These are phyloP conservation scores for Oehlia diaphana DNA, from an alignment of 192 early-diverging fungal genomes.

Conservation along the genomic window DNA sequence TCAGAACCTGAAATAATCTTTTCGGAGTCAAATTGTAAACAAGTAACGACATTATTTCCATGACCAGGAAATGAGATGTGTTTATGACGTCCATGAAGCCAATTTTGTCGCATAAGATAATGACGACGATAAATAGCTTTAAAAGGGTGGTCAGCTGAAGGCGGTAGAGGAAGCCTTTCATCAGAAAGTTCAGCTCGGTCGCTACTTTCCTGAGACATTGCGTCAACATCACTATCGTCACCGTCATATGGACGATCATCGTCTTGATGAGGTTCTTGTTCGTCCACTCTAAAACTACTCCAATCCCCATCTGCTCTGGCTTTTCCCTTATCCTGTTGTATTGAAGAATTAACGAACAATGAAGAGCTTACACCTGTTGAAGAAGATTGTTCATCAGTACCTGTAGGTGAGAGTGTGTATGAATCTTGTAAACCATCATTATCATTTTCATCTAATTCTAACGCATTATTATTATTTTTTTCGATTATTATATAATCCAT, in stretches of 20 bases:
- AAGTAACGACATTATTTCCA: conserved; percentile 85
- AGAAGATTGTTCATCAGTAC: conserved; percentile 1
- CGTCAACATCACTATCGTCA: conserved; percentile 43
- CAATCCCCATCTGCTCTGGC: conserved; percentile 16
- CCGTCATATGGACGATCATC: conserved; percentile 42
- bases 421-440: conserved; percentile 6
- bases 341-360: not conserved
- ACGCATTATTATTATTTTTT: not conserved
- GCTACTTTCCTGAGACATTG: conserved; percentile 40
- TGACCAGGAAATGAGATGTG: conserved; percentile 84
- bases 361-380: conserved; percentile 1
- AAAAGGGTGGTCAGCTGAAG: conserved; percentile 58
- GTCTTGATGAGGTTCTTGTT: conserved; percentile 11
- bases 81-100: conserved; percentile 72
- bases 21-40: conserved; percentile 94
- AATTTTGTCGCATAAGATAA: conserved; percentile 81
- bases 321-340: conserved; percentile 24
- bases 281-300: not conserved
- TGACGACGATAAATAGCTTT: conserved; percentile 80
- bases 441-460: not conserved
- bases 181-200: conserved; percentile 31
- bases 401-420: conserved; percentile 1
- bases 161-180: conserved; percentile 41
- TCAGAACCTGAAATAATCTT: conserved; percentile 95
- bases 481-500: not conserved